phyloP scores from a whole-genome alignment of 805 yeast genomes.

The Kluyveromyces aestuarii region DNA sequence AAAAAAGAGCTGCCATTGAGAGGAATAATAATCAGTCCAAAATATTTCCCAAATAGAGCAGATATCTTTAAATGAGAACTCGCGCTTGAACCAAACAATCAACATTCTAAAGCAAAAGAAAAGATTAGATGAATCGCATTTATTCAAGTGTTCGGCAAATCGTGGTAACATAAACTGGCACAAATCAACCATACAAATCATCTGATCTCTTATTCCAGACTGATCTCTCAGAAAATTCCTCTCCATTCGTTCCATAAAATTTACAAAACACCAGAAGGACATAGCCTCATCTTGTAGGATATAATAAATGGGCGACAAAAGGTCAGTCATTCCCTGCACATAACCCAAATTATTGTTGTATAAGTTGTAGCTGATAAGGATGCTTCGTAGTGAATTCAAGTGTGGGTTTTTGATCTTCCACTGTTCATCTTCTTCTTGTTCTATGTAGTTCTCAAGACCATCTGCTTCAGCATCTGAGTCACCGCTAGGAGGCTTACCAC shows the following conservation, averaged over 20 bases:
- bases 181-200: constrained; percentile 72
- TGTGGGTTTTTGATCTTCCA: constrained; percentile 69
- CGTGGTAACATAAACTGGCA: constrained; percentile 88
- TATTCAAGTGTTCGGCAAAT: constrained; percentile 70
- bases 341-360: constrained; percentile 80
- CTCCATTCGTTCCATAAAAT: constrained; percentile 92
- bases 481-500: constrained; percentile 29
- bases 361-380: constrained; percentile 79
- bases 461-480: constrained; percentile 17
- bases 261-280: constrained; percentile 81
- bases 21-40: constrained; percentile 79
- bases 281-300: constrained; percentile 59
- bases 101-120: constrained; percentile 94
- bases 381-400: constrained; percentile 60
- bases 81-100: constrained; percentile 91
- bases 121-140: constrained; percentile 81
- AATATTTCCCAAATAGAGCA: constrained; percentile 84
- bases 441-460: constrained; percentile 28
- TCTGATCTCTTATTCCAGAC: constrained; percentile 85
- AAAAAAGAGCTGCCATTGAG: constrained; percentile 82
- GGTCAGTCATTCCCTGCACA: constrained; percentile 97
- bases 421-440: constrained; percentile 37
- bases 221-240: constrained; percentile 87
- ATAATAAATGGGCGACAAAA: constrained; percentile 76
- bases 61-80: constrained; percentile 70